Evolutionary conservation across 805 yeast genomes (phyloP), one percentile per base, ranked within the genome.

Genomic region (Kodamaea kakaduensis): DNA sequence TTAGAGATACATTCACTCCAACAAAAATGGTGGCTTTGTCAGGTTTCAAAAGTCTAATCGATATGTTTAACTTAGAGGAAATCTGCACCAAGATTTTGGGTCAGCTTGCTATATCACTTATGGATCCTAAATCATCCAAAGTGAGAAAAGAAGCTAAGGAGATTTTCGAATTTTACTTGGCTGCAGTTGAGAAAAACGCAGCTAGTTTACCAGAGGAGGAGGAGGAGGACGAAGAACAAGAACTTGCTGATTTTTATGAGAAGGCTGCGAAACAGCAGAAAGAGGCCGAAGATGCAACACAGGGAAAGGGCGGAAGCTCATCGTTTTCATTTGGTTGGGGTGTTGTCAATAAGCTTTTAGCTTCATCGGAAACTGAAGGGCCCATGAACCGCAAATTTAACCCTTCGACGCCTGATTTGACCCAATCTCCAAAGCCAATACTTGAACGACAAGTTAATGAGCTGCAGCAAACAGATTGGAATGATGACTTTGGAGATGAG

Each of bases 81-180:
- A 81, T 87, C 37, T 84, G 95, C 38, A 78, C 81, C 16, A 85
- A 82, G 52, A 75, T 89, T 12, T 61, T 93, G 36, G 90, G 95
- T 0, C 86, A 87, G 2, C 73, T 93, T 37, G 88, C 96, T 0
- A 84, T 93, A 1, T 77, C 93, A 1, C 63, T 90, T 37, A 70
- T 90, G 51, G 97, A 93, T 56, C 72, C 70, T 36, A 60, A 56
- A 34, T 81, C 86, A 8, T 59, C 64, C 5, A 72, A 75, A 35
- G 89, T 90, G 3, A 69, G 97, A 40, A 58, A 58, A 0, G 84
- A 82, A 50, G 95, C 96, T 0, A 76, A 76, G 46, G 58, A 68
- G 29, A 72, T 87, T 0, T 78, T 90, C 44, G 78, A 81, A 17
- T 38, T 70, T 17, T 82, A 84, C 50, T 53, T 67, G 17, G 51